Conservation (phyloP, 2,329 filamentous ascomycete genomes). For the Trichoderma oligosporum region DNA sequence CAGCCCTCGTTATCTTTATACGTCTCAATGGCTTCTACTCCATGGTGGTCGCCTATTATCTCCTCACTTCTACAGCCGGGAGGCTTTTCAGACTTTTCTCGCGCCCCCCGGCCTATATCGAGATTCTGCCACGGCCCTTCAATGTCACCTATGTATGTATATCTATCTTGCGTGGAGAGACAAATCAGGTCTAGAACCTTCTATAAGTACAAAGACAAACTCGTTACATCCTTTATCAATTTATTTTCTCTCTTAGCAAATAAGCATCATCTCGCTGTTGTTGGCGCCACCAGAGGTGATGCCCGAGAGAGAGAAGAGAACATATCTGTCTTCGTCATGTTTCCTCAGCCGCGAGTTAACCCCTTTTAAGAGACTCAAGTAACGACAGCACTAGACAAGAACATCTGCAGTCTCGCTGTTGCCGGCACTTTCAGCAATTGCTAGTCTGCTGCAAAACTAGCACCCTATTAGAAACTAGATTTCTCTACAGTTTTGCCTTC, state of each 20-base stretch:
- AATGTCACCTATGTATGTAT: too few relatives aligned
- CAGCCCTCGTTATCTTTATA: conserved; percentile 3
- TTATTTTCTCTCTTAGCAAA: conserved; percentile 39
- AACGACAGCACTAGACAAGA: conserved; percentile 86
- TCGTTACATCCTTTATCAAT: conserved; percentile 3
- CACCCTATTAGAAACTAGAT: background rate
- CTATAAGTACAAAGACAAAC: background rate
- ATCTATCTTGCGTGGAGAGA: conserved; percentile 3
- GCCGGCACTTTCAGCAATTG: conserved; percentile 94
- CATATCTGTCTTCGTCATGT: conserved; percentile 91
- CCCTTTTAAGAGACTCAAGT: conserved; percentile 95
- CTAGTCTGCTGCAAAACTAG: conserved; percentile 51
- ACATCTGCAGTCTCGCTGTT: conserved; percentile 89
- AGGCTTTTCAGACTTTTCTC: background rate
- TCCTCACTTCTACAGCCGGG: too few relatives aligned
- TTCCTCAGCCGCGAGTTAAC: conserved; percentile 85
- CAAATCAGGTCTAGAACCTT: background rate
- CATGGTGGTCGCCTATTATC: background rate
- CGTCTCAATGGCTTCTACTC: background rate
- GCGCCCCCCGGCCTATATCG: background rate
- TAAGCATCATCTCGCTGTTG: conserved; percentile 76
- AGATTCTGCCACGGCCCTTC: conserved; percentile 69
- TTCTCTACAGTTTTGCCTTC: background rate
- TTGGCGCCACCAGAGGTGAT: conserved; percentile 82
- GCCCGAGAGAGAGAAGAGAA: conserved; percentile 93